phyloP scores from a whole-genome alignment of 495 filamentous ascomycete genomes.

The Lepidopterella palustris region DNA sequence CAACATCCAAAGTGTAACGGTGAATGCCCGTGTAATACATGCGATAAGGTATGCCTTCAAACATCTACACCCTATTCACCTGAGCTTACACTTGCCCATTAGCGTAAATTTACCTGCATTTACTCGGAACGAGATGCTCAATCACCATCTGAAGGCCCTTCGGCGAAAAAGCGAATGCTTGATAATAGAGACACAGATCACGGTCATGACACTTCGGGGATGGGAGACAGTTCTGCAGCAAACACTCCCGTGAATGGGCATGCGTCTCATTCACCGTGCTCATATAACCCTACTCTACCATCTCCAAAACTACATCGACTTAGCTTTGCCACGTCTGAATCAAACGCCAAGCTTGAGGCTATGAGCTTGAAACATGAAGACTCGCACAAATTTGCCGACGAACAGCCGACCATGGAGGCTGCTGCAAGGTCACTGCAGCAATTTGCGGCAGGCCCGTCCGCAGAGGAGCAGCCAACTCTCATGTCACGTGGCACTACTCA shows the following conservation, averaged over 20 bases:
- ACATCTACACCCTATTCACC: background rate
- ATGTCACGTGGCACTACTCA: slow-evolving; percentile 44
- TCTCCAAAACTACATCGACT: background rate
- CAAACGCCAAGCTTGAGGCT: background rate
- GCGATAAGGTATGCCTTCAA: slow-evolving; percentile 21
- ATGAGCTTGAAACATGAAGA: slow-evolving; percentile 13
- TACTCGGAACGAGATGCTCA: slow-evolving; percentile 23
- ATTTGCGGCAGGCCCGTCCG: slow-evolving; percentile 1
- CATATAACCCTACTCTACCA: background rate
- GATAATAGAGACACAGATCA: background rate
- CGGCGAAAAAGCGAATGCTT: slow-evolving; percentile 15
- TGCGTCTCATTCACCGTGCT: background rate
- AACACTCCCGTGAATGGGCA: slow-evolving; percentile 13
- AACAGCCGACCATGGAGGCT: slow-evolving; percentile 11
- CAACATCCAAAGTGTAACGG: slow-evolving; percentile 57
- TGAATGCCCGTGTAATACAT: slow-evolving; percentile 61
- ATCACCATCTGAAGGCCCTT: slow-evolving; percentile 15
- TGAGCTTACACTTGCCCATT: background rate
- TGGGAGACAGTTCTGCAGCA: slow-evolving; percentile 7
- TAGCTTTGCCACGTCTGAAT: background rate
- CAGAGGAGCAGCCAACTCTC: slow-evolving; percentile 9
- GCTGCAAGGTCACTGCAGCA: slow-evolving; percentile 15
- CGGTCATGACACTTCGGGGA: background rate
- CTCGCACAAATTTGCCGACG: slow-evolving; percentile 3
- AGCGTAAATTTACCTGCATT: slow-evolving; percentile 27